These are phyloP conservation scores for Alternaria postmessia DNA, from an alignment of 2,329 filamentous ascomycete species.

Conservation along the genomic window DNA sequence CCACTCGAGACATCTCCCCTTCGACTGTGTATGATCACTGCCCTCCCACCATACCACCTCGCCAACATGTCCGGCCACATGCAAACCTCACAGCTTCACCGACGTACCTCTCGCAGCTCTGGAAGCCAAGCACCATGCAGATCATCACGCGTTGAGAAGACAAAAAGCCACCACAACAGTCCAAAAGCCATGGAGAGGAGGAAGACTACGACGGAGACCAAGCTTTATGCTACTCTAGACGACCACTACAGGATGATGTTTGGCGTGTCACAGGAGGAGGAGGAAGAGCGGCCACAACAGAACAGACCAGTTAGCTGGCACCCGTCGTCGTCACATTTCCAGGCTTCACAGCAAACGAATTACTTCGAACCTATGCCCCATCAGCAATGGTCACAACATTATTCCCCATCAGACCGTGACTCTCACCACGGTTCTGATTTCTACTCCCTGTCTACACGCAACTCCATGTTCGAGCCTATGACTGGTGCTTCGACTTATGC, in stretches of 20 bases:
- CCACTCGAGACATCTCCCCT: slow-evolving; percentile 17
- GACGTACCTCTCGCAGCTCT: slow-evolving; percentile 46
- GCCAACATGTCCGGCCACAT: slow-evolving; percentile 39
- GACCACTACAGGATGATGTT: slow-evolving; percentile 55
- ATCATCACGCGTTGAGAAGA: slow-evolving; percentile 51
- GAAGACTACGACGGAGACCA: slow-evolving; percentile 49
- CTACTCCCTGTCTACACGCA: slow-evolving; percentile 47
- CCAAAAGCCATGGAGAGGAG: slow-evolving; percentile 47
- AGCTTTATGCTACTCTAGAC: slow-evolving; percentile 51
- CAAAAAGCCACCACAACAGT: slow-evolving; percentile 51
- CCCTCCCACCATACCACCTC: slow-evolving; percentile 25
- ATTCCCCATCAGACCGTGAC: slow-evolving; percentile 33
- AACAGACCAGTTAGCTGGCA: slow-evolving; percentile 77
- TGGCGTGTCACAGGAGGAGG: slow-evolving; percentile 43
- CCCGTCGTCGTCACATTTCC: slow-evolving; percentile 64
- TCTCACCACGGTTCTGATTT: slow-evolving; percentile 45
- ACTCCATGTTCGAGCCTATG: slow-evolving; percentile 39
- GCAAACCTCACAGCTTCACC: slow-evolving; percentile 37
- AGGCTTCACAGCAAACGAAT: slow-evolving; percentile 28
- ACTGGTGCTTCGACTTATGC: slow-evolving; percentile 24
- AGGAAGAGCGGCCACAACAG: slow-evolving; percentile 36
- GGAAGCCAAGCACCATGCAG: slow-evolving; percentile 36
- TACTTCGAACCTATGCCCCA: slow-evolving; percentile 34
- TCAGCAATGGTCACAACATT: slow-evolving; percentile 40
- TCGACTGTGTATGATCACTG: slow-evolving; percentile 13